Evolutionary conservation across 306 rosid species (phyloP), one percentile per base, ranked within the genome.

Genomic region (Castanea sativa): DNA sequence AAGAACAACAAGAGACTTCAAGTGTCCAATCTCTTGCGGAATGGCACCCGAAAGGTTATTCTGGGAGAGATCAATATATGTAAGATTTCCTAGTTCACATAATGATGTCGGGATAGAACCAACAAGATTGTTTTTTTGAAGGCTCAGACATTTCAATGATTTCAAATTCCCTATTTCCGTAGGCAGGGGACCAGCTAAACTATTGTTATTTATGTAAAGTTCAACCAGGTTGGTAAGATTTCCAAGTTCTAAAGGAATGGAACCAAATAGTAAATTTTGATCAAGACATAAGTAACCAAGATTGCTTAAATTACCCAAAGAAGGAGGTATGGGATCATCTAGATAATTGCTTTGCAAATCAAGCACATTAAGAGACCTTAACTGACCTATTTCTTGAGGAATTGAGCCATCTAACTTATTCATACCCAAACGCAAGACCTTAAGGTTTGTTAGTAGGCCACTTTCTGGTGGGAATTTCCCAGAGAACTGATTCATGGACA

Each of bases 41-140:
- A 84, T 77, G 30, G 79, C 35, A 51, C 87, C 87, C 0, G 75
- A 80, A 69, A 84, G 85, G 1, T 38, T 59, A 55, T 84, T 84
- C 20, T 79, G 77, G 18, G 60, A 18, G 23, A 84, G 80, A 41
- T 8, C 16, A 6, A 81, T 45, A 23, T 5, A 0, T 2, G 49
- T 21, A 25, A 81, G 84, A 38, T 75, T 59, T 32, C 4, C 15
- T 8, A 81, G 72, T 19, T 45, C 32, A 0, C 71, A 79, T 3
- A 70, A 25, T 1, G 77, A 76, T 52, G 73, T 1, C 0, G 85
- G 81, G 78, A 82, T 76, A 20, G 69, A 4, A 41, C 85, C 57
- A 15, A 18, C 9, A 15, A 82, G 61, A 4, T 21, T 2, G 38
- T 82, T 81, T 5, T 5, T 2, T 6, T 30, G 12, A 5, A 76